A percentile compares a stretch with the other conserved stretches of the same genome.
These are phyloP conservation scores for Kwoniella heveanensis DNA, from an alignment of 768 basidiomycete species.

Conservation along the genomic window DNA sequence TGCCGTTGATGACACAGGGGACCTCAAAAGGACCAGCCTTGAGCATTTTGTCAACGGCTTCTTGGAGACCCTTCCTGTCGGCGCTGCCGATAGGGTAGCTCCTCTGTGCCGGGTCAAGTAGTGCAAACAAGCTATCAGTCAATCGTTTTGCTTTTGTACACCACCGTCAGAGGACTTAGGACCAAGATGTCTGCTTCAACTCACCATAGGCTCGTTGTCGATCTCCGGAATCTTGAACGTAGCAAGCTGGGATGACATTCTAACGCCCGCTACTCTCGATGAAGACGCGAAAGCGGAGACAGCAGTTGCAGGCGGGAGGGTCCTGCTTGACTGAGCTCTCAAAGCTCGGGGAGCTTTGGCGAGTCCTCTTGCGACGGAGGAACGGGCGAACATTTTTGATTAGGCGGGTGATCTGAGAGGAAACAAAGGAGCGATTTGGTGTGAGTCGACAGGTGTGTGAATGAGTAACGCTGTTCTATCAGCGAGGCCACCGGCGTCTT, in stretches of 20 bases:
- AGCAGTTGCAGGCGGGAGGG: not conserved
- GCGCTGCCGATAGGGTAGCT: constrained; percentile 75
- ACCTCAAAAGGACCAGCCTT: constrained; percentile 84
- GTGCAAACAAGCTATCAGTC: constrained; percentile 6
- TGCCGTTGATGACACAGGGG: constrained; percentile 88
- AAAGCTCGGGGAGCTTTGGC: not conserved
- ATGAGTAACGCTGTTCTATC: no score
- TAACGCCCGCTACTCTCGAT: not conserved
- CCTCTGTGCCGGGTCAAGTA: constrained; percentile 61
- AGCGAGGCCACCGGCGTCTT: no score
- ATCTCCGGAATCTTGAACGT: constrained; percentile 80
- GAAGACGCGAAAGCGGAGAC: not conserved
- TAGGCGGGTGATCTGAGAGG: no score
- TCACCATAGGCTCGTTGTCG: constrained; percentile 92
- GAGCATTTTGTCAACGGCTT: constrained; percentile 77
- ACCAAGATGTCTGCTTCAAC: constrained; percentile 40
- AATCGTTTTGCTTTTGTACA: not conserved
- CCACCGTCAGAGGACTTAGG: no score
- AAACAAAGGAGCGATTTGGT: no score
- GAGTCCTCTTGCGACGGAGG: not conserved
- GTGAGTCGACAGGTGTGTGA: no score
- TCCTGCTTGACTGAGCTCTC: not conserved
- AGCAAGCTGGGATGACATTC: constrained; percentile 62
- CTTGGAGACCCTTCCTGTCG: constrained; percentile 73
- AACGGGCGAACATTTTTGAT: not conserved